Conservation (phyloP, 1,139 yeast genomes). For the Saccharomyces hybrid region DNA sequence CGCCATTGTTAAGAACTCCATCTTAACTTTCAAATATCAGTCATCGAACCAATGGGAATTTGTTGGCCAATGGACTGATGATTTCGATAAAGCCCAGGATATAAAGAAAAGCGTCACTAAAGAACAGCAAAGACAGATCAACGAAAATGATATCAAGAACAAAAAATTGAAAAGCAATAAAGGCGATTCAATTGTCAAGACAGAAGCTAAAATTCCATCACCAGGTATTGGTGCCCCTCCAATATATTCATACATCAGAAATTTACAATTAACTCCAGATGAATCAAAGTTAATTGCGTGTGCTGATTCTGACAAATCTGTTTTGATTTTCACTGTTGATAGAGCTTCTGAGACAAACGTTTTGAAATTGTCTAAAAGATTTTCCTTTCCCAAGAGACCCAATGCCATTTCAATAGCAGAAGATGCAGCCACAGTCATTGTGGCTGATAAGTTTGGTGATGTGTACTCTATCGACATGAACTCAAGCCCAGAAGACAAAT, state of each 20-base stretch:
- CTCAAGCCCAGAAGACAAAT: slow-evolving; percentile 14
- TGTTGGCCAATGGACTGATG: slow-evolving; percentile 54
- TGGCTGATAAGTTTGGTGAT: slow-evolving; percentile 98
- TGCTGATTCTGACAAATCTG: slow-evolving; percentile 79
- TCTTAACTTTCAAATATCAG: slow-evolving; percentile 42
- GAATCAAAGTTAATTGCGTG: slow-evolving; percentile 56
- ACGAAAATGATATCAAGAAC: slow-evolving; percentile 18
- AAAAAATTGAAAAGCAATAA: slow-evolving; percentile 35
- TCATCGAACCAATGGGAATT: slow-evolving; percentile 28
- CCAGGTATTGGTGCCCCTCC: slow-evolving; percentile 67
- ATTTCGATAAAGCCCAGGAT: slow-evolving; percentile 38
- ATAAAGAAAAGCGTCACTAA: slow-evolving; percentile 41
- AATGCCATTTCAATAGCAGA: slow-evolving; percentile 59
- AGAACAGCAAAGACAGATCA: slow-evolving; percentile 35
- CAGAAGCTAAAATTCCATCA: slow-evolving; percentile 48
- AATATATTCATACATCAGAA: slow-evolving; percentile 57
- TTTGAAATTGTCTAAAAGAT: slow-evolving; percentile 55
- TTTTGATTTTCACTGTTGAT: slow-evolving; percentile 50
- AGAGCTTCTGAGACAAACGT: slow-evolving; percentile 25
- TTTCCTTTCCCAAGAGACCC: slow-evolving; percentile 83
- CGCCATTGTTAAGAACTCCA: slow-evolving; percentile 48
- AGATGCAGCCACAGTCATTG: slow-evolving; percentile 45
- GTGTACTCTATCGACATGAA: slow-evolving; percentile 57
- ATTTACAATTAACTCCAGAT: slow-evolving; percentile 47
- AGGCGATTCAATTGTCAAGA: slow-evolving; percentile 23